These are phyloP conservation scores for Globisporangium emineosum DNA, from an alignment of 352 stramenopile genomes.

Conservation along the genomic window DNA sequence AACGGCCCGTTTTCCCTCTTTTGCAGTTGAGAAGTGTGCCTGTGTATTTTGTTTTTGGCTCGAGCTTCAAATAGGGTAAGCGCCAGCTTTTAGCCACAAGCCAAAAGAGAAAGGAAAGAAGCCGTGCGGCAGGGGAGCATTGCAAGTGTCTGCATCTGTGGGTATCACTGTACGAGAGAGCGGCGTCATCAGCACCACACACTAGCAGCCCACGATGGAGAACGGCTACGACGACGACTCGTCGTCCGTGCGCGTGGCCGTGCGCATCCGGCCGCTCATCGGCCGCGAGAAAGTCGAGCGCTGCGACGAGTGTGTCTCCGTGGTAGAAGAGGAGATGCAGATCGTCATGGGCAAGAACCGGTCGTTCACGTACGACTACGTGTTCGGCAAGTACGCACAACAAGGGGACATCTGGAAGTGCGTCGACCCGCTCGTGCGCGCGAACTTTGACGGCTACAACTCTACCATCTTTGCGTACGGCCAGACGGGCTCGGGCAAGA, in stretches of 20 bases:
- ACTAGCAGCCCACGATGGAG: conserved; percentile 13
- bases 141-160: neutral
- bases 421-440: conserved; percentile 75
- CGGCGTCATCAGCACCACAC: neutral
- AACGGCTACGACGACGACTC: conserved; percentile 42
- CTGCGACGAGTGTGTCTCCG: conserved; percentile 84
- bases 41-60: neutral
- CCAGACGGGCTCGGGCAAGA: conserved; percentile 86
- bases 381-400: conserved; percentile 80
- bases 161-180: neutral
- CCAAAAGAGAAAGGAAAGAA: neutral
- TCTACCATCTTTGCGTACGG: conserved; percentile 89
- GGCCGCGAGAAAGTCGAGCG: conserved; percentile 87
- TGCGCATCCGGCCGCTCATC: conserved; percentile 85
- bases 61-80: neutral
- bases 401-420: conserved; percentile 86
- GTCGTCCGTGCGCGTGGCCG: conserved; percentile 73
- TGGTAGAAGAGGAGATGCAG: conserved; percentile 79
- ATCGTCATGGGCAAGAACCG: conserved; percentile 88
- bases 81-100: neutral
- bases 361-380: conserved; percentile 90
- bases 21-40: neutral
- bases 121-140: neutral
- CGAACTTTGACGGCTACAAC: conserved; percentile 89
- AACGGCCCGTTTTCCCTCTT: neutral